These are phyloP conservation scores for Monosporascus cannonballus DNA, from an alignment of 2,329 filamentous ascomycete genomes.

Conservation along the genomic window DNA sequence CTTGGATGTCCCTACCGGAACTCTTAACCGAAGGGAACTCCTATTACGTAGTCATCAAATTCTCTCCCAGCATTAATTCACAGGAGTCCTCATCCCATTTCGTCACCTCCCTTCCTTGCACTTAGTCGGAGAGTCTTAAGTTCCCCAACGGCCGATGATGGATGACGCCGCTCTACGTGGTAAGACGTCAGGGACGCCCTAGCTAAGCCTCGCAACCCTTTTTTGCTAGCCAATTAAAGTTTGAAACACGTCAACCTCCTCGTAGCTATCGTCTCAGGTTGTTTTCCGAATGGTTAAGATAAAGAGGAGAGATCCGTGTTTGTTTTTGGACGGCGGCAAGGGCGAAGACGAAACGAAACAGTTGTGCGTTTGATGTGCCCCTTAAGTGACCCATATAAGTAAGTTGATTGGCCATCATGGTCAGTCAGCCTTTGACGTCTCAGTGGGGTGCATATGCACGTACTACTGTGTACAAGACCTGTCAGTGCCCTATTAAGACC, in stretches of 20 bases:
- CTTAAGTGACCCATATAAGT: constrained; percentile 7
- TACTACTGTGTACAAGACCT: too few relatives aligned
- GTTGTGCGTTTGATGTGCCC: constrained; percentile 20
- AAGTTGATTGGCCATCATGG: constrained; percentile 7
- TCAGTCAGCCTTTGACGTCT: too few relatives aligned
- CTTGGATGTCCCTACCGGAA: neutral
- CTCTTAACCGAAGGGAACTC: too few relatives aligned
- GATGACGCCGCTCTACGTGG: neutral
- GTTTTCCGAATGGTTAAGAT: neutral
- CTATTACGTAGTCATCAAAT: too few relatives aligned
- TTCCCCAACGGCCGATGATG: neutral
- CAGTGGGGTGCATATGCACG: too few relatives aligned
- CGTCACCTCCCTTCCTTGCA: neutral
- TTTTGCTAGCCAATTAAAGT: neutral
- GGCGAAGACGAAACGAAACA: constrained; percentile 22
- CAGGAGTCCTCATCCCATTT: neutral
- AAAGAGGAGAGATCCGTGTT: neutral
- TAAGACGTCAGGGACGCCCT: neutral
- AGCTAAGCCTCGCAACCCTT: neutral
- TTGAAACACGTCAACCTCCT: neutral
- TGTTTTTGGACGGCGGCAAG: neutral
- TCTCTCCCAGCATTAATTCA: too few relatives aligned
- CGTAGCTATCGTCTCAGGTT: neutral
- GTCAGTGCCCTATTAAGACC: too few relatives aligned
- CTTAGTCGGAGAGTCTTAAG: neutral